These are phyloP conservation scores for Fusarium keratoplasticum DNA, from an alignment of 2,329 filamentous ascomycete genomes.

Conservation along the genomic window DNA sequence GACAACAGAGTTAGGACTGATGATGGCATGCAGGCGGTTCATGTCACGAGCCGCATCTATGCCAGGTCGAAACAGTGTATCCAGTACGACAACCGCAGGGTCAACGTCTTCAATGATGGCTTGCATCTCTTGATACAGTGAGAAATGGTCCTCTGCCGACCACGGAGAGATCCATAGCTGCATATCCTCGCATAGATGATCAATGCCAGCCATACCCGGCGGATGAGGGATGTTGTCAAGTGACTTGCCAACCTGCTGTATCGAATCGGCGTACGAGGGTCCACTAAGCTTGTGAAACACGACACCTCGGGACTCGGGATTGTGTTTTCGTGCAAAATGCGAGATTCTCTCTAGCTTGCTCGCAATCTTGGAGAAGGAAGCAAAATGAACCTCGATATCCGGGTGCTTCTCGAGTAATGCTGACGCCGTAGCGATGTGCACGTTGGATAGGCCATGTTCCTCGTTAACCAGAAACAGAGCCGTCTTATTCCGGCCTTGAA, in stretches of 20 bases:
- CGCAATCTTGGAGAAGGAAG: slow-evolving; percentile 43
- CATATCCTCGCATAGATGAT: slow-evolving; percentile 30
- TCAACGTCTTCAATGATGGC: slow-evolving; percentile 46
- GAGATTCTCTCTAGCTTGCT: slow-evolving; percentile 31
- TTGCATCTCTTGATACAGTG: slow-evolving; percentile 40
- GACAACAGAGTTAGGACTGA: slow-evolving; percentile 57
- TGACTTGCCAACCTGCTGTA: neutral
- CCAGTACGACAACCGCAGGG: slow-evolving; percentile 50
- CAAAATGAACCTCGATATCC: slow-evolving; percentile 50
- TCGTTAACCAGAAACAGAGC: slow-evolving; percentile 51
- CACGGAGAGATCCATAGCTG: slow-evolving; percentile 45
- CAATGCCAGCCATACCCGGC: slow-evolving; percentile 37
- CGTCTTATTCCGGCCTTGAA: slow-evolving; percentile 44
- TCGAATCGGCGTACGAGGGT: slow-evolving; percentile 30
- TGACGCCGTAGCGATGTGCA: slow-evolving; percentile 50
- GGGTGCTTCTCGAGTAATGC: slow-evolving; percentile 49
- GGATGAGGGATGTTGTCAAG: slow-evolving; percentile 31
- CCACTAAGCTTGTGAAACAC: slow-evolving; percentile 45
- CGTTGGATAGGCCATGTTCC: slow-evolving; percentile 51
- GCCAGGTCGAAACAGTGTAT: slow-evolving; percentile 47
- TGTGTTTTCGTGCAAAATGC: slow-evolving; percentile 8
- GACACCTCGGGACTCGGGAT: slow-evolving; percentile 34
- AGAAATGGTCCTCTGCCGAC: slow-evolving; percentile 45
- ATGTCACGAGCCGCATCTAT: slow-evolving; percentile 39
- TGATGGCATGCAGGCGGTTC: slow-evolving; percentile 48